Evolutionary conservation across 805 yeast genomes (phyloP).

Genomic region (Blastobotrys peoriensis): DNA sequence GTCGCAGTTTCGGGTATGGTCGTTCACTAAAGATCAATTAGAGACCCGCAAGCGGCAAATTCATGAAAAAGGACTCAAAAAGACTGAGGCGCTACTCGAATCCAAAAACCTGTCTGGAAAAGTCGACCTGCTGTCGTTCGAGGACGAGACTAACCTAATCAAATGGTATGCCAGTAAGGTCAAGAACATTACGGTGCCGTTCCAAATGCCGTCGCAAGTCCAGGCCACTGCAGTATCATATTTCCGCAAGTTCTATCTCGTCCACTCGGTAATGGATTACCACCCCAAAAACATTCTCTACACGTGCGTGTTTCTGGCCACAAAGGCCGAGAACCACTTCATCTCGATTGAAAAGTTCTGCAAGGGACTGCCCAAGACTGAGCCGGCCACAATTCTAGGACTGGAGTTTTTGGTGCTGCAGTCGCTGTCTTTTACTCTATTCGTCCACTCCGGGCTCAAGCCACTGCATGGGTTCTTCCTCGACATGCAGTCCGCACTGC

Average conservation of each 20-base stretch:
- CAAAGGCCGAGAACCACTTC: slow-evolving; percentile 88
- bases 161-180: slow-evolving; percentile 68
- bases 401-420: slow-evolving; percentile 74
- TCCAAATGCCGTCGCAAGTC: slow-evolving; percentile 83
- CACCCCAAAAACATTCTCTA: slow-evolving; percentile 79
- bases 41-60: slow-evolving; percentile 45
- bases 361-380: slow-evolving; percentile 59
- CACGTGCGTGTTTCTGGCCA: slow-evolving; percentile 82
- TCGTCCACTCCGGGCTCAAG: slow-evolving; percentile 82
- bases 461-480: slow-evolving; percentile 93
- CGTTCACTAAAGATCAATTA: slow-evolving; percentile 61
- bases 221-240: slow-evolving; percentile 80
- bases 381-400: slow-evolving; percentile 58
- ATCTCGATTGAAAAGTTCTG: slow-evolving; percentile 79
- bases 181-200: slow-evolving; percentile 60
- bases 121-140: slow-evolving; percentile 43
- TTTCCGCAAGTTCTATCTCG: slow-evolving; percentile 72
- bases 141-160: slow-evolving; percentile 68
- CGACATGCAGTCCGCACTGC: slow-evolving; percentile 61
- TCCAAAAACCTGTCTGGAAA: slow-evolving; percentile 4
- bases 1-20: slow-evolving; percentile 81
- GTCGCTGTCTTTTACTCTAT: slow-evolving; percentile 67
- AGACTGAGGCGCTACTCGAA: slow-evolving; percentile 12
- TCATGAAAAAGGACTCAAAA: slow-evolving; percentile 25
- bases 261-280: slow-evolving; percentile 76